Evolutionary conservation across 2,329 filamentous ascomycete genomes (phyloP).

Genomic region (Diatrype stigma): DNA sequence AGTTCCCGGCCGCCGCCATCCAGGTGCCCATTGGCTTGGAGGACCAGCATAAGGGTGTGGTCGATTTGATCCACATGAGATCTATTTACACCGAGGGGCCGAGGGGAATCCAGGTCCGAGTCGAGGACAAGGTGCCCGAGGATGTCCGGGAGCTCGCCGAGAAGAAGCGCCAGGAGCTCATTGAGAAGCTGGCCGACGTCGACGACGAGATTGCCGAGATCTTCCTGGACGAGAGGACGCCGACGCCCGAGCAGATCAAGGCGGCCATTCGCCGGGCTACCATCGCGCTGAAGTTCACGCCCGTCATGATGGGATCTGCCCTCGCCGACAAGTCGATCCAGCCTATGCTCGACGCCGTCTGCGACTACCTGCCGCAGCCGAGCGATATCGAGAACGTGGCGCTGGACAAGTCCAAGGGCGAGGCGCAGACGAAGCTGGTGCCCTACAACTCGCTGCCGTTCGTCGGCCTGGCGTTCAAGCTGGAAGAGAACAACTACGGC

Average conservation of each 20-base stretch:
- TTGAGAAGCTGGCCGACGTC: conserved; percentile 94
- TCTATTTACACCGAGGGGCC: conserved; percentile 87
- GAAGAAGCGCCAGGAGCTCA: conserved; percentile 78
- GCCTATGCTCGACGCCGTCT: conserved; percentile 93
- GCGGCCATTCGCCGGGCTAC: conserved; percentile 87
- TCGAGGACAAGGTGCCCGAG: conserved; percentile 78
- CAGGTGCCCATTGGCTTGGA: conserved; percentile 93
- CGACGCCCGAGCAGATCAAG: conserved; percentile 79
- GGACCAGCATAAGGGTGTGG: conserved; percentile 86
- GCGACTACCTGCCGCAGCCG: conserved; percentile 93
- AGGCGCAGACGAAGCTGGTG: conserved; percentile 79
- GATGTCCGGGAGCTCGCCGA: conserved; percentile 70
- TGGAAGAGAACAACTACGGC: conserved; percentile 97
- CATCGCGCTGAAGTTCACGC: conserved; percentile 84
- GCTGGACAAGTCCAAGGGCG: conserved; percentile 74
- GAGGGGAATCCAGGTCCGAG: conserved; percentile 71
- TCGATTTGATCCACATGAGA: conserved; percentile 90
- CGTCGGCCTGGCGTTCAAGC: conserved; percentile 94
- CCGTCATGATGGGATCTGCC: conserved; percentile 94
- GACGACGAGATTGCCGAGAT: conserved; percentile 97
- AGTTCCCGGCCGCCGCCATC: conserved; percentile 85
- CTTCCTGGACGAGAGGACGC: conserved; percentile 82
- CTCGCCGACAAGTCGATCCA: conserved; percentile 93
- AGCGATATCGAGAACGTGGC: conserved; percentile 84
- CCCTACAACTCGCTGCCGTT: conserved; percentile 93